phyloP scores from a whole-genome alignment of 495 filamentous ascomycete species.

The Daldinia vernicosa region DNA sequence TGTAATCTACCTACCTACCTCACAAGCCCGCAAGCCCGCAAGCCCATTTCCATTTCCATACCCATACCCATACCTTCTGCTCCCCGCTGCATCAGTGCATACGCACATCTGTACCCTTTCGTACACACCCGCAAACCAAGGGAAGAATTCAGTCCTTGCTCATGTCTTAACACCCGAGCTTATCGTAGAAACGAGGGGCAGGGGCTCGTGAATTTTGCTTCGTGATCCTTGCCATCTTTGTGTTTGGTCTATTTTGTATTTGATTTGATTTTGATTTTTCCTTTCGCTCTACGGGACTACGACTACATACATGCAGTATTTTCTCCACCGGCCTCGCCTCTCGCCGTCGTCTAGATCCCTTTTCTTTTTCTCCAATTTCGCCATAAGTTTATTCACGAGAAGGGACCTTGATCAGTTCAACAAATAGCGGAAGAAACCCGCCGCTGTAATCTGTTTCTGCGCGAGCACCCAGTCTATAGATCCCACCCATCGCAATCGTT shows the following conservation, averaged over 20 bases:
- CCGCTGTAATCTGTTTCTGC: slow-evolving; percentile 18
- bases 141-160: slow-evolving; percentile 25
- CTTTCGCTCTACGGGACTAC: slow-evolving; percentile 14
- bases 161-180: slow-evolving; percentile 29
- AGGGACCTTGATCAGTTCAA: slow-evolving; percentile 18
- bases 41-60: neutral
- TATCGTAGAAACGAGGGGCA: slow-evolving; percentile 37
- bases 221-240: slow-evolving; percentile 35
- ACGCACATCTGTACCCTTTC: slow-evolving; percentile 23
- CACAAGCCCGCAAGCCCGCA: neutral
- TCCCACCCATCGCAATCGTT: slow-evolving; percentile 29
- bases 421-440: slow-evolving; percentile 15
- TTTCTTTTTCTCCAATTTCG: slow-evolving; percentile 34
- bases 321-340: slow-evolving; percentile 32
- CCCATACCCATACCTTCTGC: neutral
- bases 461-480: slow-evolving; percentile 11
- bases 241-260: slow-evolving; percentile 32
- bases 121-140: slow-evolving; percentile 31
- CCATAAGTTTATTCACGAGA: slow-evolving; percentile 26
- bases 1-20: neutral
- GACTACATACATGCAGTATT: slow-evolving; percentile 29
- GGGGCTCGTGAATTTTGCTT: slow-evolving; percentile 40
- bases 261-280: slow-evolving; percentile 13
- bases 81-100: slow-evolving; percentile 5
- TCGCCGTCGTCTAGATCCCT: slow-evolving; percentile 32